A percentile compares a stretch with the other conserved stretches of the same genome.
These are phyloP conservation scores for Pyrenochaeta sp. DNA, from an alignment of 2,329 filamentous ascomycete genomes.

Conservation along the genomic window DNA sequence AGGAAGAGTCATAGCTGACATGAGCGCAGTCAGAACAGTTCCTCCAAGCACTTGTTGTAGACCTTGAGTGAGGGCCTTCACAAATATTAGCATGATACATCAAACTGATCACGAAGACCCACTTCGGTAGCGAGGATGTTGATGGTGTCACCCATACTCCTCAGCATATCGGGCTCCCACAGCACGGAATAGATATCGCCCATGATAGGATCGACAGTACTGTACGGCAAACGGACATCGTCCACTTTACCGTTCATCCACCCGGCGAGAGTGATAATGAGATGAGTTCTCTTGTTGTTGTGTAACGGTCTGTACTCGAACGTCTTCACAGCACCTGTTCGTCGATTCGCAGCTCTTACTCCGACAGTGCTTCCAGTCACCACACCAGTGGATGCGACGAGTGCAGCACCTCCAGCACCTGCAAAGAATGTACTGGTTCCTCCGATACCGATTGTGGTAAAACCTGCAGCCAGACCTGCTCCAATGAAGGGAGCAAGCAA, in stretches of 20 bases:
- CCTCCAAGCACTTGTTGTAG: conserved; percentile 93
- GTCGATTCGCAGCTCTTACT: conserved; percentile 80
- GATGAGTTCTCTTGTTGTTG: conserved; percentile 96
- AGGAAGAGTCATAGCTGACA: conserved; percentile 92
- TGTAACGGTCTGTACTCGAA: conserved; percentile 97
- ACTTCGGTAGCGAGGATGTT: conserved; percentile 98
- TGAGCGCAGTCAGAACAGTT: conserved; percentile 85
- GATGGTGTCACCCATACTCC: conserved; percentile 97
- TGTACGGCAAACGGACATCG: conserved; percentile 93
- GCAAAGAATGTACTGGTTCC: conserved; percentile 90
- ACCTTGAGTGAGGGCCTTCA: conserved; percentile 90
- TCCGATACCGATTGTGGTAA: conserved; percentile 91
- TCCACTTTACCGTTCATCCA: conserved; percentile 99
- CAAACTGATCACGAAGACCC: conserved; percentile 43
- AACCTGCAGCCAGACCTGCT: conserved; percentile 89
- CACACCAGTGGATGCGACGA: conserved; percentile 90
- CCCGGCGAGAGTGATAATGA: conserved; percentile 92
- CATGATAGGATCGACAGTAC: conserved; percentile 97
- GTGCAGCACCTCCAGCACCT: conserved; percentile 87
- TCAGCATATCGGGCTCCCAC: conserved; percentile 98
- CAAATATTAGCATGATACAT: conserved; percentile 27
- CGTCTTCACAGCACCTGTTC: conserved; percentile 91
- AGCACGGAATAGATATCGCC: conserved; percentile 95
- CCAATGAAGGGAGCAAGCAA: conserved; percentile 92
- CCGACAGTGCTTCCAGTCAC: conserved; percentile 88